phyloP scores from a whole-genome alignment of 495 filamentous ascomycete genomes.

The Pyrenopolyporus hunteri region DNA sequence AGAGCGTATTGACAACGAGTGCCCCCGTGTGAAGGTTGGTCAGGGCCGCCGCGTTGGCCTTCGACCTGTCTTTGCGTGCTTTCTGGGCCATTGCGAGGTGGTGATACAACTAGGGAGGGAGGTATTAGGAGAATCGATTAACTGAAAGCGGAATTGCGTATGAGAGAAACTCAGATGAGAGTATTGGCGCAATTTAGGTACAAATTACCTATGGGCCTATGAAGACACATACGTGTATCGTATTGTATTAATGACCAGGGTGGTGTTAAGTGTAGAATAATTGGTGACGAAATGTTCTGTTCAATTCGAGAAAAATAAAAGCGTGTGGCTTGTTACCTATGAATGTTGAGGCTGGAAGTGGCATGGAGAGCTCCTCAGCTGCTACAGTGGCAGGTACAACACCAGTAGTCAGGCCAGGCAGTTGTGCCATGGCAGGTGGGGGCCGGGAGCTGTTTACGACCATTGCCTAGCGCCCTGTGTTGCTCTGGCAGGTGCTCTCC shows the following conservation, averaged over 20 bases:
- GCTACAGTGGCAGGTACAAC: background rate
- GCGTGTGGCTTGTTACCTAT: constrained; percentile 8
- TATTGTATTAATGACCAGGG: background rate
- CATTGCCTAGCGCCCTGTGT: constrained; percentile 34
- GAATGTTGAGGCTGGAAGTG: background rate
- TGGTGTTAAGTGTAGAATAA: background rate
- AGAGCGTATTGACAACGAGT: constrained; percentile 70
- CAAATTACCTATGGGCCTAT: too few relatives aligned
- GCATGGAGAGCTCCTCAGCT: background rate
- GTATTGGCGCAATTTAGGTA: too few relatives aligned
- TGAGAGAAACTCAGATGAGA: too few relatives aligned
- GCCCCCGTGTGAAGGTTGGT: constrained; percentile 80
- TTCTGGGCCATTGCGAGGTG: constrained; percentile 70
- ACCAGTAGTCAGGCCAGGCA: too few relatives aligned
- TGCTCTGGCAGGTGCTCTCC: constrained; percentile 39
- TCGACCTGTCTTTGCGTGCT: constrained; percentile 89
- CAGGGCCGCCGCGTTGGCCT: constrained; percentile 74
- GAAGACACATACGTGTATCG: background rate
- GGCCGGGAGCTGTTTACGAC: constrained; percentile 7
- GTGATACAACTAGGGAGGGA: background rate
- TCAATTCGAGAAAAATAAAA: background rate
- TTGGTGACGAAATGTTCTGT: background rate
- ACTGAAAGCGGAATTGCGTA: too few relatives aligned
- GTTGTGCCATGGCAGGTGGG: constrained; percentile 3
- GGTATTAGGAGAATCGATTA: too few relatives aligned